phyloP scores from a whole-genome alignment of 2,329 filamentous ascomycete genomes.

The Daldinia sp. region DNA sequence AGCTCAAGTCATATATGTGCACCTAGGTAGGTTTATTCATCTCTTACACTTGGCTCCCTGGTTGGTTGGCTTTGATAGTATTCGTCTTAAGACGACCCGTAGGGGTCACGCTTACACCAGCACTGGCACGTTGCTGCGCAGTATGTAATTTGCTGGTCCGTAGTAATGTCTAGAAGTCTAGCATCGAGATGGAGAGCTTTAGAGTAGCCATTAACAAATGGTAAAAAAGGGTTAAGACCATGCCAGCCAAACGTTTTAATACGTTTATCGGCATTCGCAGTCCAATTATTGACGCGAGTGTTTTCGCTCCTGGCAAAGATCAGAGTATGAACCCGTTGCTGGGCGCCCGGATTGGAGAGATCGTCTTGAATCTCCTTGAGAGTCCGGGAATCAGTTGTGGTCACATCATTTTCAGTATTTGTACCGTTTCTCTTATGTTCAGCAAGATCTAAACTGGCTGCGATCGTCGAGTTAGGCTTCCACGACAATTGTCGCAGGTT shows the following conservation, averaged over 20 bases:
- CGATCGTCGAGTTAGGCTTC: constrained; percentile 35
- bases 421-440: constrained; percentile 36
- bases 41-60: constrained; percentile 17
- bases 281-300: constrained; percentile 62
- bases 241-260: constrained; percentile 50
- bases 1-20: constrained; percentile 22
- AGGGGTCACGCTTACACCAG: constrained; percentile 10
- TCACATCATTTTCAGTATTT: constrained; percentile 56
- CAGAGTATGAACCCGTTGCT: constrained; percentile 63
- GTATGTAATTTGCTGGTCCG: not conserved
- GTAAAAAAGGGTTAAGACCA: constrained; percentile 15
- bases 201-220: constrained; percentile 14
- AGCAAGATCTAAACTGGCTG: constrained; percentile 10
- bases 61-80: constrained; percentile 25
- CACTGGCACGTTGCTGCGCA: constrained; percentile 18
- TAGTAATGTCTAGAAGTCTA: constrained; percentile 16
- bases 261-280: constrained; percentile 63
- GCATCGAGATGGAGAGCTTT: constrained; percentile 20
- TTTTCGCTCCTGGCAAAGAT: constrained; percentile 70
- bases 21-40: constrained; percentile 26
- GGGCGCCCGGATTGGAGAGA: constrained; percentile 67
- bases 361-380: constrained; percentile 66
- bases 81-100: constrained; percentile 24
- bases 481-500: constrained; percentile 22
- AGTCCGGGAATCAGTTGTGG: constrained; percentile 71